phyloP scores from a whole-genome alignment of 176 grass and related monocot genomes.

The Cenchrus americanus region DNA sequence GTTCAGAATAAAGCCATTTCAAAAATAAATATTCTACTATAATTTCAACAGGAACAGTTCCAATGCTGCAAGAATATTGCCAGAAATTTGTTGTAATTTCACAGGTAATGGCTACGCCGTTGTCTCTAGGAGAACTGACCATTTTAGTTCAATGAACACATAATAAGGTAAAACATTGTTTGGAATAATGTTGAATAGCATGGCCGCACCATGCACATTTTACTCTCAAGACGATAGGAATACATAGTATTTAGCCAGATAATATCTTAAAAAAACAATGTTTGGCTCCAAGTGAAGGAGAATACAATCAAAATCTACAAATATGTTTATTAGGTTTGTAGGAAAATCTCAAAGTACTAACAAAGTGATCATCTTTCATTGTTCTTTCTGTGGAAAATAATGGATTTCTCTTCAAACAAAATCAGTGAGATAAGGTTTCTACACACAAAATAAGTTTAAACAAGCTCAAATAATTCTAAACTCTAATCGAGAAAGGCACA shows the following conservation, averaged over 20 bases:
- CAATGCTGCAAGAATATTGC: background rate
- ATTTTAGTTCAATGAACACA: background rate
- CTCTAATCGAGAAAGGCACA: background rate
- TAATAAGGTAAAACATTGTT: background rate
- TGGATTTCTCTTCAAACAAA: background rate
- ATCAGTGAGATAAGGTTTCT: background rate
- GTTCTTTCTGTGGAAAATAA: background rate
- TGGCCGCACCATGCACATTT: background rate
- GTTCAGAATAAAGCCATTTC: background rate
- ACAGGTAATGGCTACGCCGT: background rate
- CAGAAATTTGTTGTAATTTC: background rate
- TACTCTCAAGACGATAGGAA: background rate
- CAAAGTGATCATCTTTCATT: background rate
- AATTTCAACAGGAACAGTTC: conserved; percentile 1
- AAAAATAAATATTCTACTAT: background rate
- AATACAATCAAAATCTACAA: background rate
- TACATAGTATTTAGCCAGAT: background rate
- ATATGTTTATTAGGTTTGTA: background rate
- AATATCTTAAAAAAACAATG: background rate
- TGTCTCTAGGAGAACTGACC: background rate
- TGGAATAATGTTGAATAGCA: background rate
- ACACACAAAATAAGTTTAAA: background rate
- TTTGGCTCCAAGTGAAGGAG: background rate
- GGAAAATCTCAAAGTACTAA: background rate
- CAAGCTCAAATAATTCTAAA: background rate